Evolutionary conservation across 1,139 yeast genomes (phyloP), one percentile per base, ranked within the genome.

Genomic region (Lodderomyces pseudojiufengensis): DNA sequence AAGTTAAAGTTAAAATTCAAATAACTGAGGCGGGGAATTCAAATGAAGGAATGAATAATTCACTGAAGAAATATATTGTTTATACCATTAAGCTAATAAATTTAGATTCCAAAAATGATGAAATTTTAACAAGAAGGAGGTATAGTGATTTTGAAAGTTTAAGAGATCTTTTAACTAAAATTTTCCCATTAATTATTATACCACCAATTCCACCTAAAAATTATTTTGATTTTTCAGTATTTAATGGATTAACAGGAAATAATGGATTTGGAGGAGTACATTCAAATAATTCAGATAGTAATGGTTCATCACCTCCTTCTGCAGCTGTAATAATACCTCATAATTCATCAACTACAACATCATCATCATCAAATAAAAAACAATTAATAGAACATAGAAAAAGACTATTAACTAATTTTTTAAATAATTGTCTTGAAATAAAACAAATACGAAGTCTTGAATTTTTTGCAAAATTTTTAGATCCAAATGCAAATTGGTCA

Each of bases 191-290:
- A 31, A 61, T 80, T 10, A 72, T 92, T 5, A 76, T 92, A 5
- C 98, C 98, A 2, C 96, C 97, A 0, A 87, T 94, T 25, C 98
- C 98, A 0, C 96, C 90, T 45, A 92, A 92, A 59, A 95, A 92
- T 42, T 70, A 68, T 45, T 52, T 65, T 31, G 62, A 62, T 33
- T 58, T 69, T 31, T 57, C 59, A 6, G 49, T 63, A 31, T 52
- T 69, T 35, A 66, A 65, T 41, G 69, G 65, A 1, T 44, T 67
- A 15, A 68, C 61, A 12, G 54, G 55, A 3, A 24, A 31, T 9
- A 30, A 20, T 15, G 36, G 38, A 22, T 30, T 21, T 20, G 41
- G 37, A 6, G 16, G 31, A 20, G 22, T 30, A 4, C 27, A 13
- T 31, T 5, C 7, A 18, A 18, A 18, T 7, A 18, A 18, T 18